Evolutionary conservation across 371 early-diverging fungal genomes (phyloP), one percentile per base, ranked within the genome.

Genomic region (Mucor mucedo): DNA sequence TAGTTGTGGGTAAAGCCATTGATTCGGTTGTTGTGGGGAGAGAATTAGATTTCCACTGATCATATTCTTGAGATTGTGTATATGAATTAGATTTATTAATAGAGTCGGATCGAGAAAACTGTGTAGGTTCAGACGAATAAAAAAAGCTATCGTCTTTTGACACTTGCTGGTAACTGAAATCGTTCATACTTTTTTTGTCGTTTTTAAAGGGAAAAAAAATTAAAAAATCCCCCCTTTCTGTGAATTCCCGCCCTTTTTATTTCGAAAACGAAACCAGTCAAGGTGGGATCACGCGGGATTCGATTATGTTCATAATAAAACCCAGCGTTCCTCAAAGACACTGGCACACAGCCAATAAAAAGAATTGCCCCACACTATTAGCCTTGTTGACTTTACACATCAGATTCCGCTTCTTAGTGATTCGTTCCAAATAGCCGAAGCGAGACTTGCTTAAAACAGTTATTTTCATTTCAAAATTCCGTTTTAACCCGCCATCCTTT

Each of bases 261-360:
- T 62, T 66, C 47, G 3, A 44, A 57, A 52, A 27, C 28, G 45
- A 66, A 61, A 58, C 60, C 60, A n/a, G 60, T 50, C 42, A 58
- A 54, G 47, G 35, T 67, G 68, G 63, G 63, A 67, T 54, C 58
- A 62, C 63, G 54, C 62, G 58, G 62, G 52, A 58, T 62, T 67
- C 7, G 14, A 63, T 52, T 49, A 38, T 9, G 30, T 2, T 5
- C 10, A 30, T 9, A 27, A 29, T 42, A 3, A 39, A 52, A 39
- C 49, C 47, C 40, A 55, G 55, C 38, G 39, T 48, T 13, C 21
- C 29, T 5, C 9, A 16, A 50, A 30, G 11, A 30, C 16, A 29
- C 39, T 40, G 60, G 55, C 32, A 56, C 55, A 39, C 33, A n/a
- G 35, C 66, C 66, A 66, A 66, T 66, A 49, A 40, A 32, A 50